Percentiles rank a stretch among this genome's conserved stretches.
phyloP scores from a whole-genome alignment of 257 asterid species.

The Salvia hispanica region DNA sequence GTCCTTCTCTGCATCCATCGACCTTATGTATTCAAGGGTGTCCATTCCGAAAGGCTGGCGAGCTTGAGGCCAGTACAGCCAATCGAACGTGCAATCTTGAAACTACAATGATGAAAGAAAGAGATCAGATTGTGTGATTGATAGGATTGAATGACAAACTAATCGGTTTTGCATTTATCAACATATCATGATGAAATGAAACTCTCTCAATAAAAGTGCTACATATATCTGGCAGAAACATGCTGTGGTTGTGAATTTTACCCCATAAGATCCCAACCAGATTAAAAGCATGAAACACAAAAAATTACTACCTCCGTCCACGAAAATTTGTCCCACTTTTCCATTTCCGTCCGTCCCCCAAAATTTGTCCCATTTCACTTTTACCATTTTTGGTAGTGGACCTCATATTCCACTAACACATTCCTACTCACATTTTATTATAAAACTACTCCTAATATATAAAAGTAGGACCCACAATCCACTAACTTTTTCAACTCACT shows the following conservation, averaged over 20 bases:
- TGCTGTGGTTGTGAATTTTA: background rate
- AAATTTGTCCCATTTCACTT: too few relatives aligned
- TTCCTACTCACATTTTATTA: too few relatives aligned
- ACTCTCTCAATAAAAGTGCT: background rate
- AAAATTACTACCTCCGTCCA: too few relatives aligned
- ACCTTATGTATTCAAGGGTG: conserved; percentile 60
- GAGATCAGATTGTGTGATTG: conserved; percentile 14
- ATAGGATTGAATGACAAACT: background rate
- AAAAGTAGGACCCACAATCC: too few relatives aligned
- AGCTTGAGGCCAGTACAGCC: conserved; percentile 97
- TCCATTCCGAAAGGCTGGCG: conserved; percentile 63
- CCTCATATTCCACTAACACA: too few relatives aligned
- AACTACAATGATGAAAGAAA: conserved; percentile 41
- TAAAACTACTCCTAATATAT: too few relatives aligned
- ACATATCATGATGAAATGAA: background rate
- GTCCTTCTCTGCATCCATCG: conserved; percentile 73
- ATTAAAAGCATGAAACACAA: conserved; percentile 3
- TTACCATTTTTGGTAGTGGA: too few relatives aligned
- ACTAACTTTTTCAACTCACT: too few relatives aligned
- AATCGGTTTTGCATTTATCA: background rate
- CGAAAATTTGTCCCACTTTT: too few relatives aligned
- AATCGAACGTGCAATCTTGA: conserved; percentile 87
- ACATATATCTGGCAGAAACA: background rate
- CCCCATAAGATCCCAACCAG: background rate
- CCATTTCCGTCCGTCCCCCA: too few relatives aligned